Conservation (phyloP, 1,284 basidiomycete genomes). For the Sporisorium iseilematis-ciliati region DNA sequence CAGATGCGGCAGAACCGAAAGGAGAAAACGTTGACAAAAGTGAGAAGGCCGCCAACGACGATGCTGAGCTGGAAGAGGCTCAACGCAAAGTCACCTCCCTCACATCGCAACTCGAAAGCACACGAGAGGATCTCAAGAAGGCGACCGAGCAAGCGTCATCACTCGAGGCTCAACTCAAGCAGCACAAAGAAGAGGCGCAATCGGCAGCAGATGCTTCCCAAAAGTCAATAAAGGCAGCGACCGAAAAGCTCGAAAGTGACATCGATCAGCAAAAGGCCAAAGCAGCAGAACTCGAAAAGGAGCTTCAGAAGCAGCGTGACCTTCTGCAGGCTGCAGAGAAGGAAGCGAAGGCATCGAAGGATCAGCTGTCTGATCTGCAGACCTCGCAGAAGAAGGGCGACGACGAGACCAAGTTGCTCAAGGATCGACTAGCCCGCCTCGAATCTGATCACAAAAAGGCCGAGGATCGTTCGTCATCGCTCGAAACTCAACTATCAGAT, state of each 20-base stretch:
- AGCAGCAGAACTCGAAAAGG: constrained; percentile 21
- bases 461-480: constrained; percentile 21
- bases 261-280: constrained; percentile 19
- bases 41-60: neutral
- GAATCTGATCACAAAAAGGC: constrained; percentile 30
- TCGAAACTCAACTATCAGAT: constrained; percentile 24
- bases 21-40: neutral
- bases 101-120: constrained; percentile 26
- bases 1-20: neutral
- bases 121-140: constrained; percentile 19
- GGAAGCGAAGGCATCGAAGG: constrained; percentile 16
- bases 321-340: constrained; percentile 22
- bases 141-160: constrained; percentile 18
- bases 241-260: constrained; percentile 29
- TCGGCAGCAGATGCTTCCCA: constrained; percentile 14
- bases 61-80: constrained; percentile 24
- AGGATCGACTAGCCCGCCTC: constrained; percentile 18
- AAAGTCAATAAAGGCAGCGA: constrained; percentile 12
- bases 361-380: constrained; percentile 9
- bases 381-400: constrained; percentile 10
- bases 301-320: constrained; percentile 29
- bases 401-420: constrained; percentile 12
- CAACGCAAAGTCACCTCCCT: constrained; percentile 18
- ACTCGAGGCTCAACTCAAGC: constrained; percentile 23
- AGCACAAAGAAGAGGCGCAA: constrained; percentile 16